Evolutionary conservation across 257 asterid species (phyloP).

Genomic region (Sherardia arvensis): DNA sequence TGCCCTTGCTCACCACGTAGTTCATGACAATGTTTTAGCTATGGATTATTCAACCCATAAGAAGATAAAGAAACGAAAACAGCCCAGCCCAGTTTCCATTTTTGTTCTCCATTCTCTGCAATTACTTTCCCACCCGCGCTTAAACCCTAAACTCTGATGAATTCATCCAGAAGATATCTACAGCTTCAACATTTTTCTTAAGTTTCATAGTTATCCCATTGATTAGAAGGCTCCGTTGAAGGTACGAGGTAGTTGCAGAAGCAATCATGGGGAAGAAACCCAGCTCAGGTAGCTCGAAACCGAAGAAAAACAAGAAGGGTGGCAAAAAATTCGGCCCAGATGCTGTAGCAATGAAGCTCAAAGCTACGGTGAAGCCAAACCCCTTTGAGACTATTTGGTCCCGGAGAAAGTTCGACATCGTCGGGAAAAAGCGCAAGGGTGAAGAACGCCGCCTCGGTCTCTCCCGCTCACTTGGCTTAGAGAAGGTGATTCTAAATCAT

Average conservation of each 20-base stretch:
- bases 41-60: not conserved
- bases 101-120: not conserved
- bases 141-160: slow-evolving; percentile 15
- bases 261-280: slow-evolving; percentile 51
- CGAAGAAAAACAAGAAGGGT: slow-evolving; percentile 50
- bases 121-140: not conserved
- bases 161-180: no score
- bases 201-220: no score
- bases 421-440: slow-evolving; percentile 82
- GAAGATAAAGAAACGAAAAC: not conserved
- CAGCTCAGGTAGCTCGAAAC: slow-evolving; percentile 25
- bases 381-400: slow-evolving; percentile 92
- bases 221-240: no score
- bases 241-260: not conserved
- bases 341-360: slow-evolving; percentile 49
- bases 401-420: slow-evolving; percentile 64
- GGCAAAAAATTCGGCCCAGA: slow-evolving; percentile 45
- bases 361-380: slow-evolving; percentile 44
- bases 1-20: no score
- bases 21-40: not conserved
- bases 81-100: not conserved
- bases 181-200: no score
- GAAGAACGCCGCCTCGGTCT: slow-evolving; percentile 82
- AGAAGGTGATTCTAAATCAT: slow-evolving; percentile 41
- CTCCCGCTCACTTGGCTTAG: slow-evolving; percentile 72